Evolutionary conservation across 2,329 filamentous ascomycete species (phyloP), one percentile per base, ranked within the genome.

Genomic region (Penicillium sp.): DNA sequence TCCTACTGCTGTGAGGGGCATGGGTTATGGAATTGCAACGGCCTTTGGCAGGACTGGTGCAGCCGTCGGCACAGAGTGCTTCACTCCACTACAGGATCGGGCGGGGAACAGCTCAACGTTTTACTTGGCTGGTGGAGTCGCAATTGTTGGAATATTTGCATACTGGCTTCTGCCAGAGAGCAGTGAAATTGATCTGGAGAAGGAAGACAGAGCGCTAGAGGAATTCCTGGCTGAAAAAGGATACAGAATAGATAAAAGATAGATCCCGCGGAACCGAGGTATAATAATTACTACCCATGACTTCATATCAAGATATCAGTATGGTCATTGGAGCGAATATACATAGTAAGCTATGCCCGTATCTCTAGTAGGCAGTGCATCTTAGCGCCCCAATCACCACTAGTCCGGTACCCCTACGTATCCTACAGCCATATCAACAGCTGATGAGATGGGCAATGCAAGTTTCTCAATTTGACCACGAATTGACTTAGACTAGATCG

Each of bases 41-140:
- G 66, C 66, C 1, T 67, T 70, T 50, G 67, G 68, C 1, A 62
- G 63, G 20, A 65, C 66, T 1, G 68, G 67, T 0, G 67, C 67
- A 0, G 66, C 66, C 0, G 59, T 70, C 0, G 68, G 67, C 1
- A 70, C 65, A 18, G 58, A 69, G 49, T 66, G 59, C 10, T 69
- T 70, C 29, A 65, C 61, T 2, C 68, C 64, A 1, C 46, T 69
- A 47, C 60, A 66, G 41, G 56, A 63, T 4, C 46, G 38, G 1
- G 64, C 60, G 1, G 67, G 67, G 0, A 60, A 60, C 12, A 61
- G 51, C n/a, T 56, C 62, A 3, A 70, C 66, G 0, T 70, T 70
- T 33, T 68, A 65, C 53, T 55, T 70, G 5, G 61, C 58, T 3
- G 67, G 62, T 15, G 60, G 53, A 3, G 53, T 67, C 3, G 64